A percentile compares a stretch with the other conserved stretches of the same genome.
Conservation (phyloP, 305 asterid species). For the Coffea humblotiana region DNA sequence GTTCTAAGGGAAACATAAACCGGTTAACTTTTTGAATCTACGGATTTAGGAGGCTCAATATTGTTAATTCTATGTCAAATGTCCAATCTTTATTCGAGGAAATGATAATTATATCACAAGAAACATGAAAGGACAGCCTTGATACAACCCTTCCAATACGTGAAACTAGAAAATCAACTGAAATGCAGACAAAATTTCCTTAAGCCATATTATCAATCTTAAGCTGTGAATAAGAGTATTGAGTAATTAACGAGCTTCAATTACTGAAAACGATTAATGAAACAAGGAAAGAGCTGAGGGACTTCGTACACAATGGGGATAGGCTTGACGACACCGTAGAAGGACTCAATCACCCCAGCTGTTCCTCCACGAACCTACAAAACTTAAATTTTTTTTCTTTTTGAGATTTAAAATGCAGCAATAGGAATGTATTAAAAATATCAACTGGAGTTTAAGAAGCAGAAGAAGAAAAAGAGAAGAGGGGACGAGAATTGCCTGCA, state of each 20-base stretch:
- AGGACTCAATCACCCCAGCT: constrained; percentile 77
- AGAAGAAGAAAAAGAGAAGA: neutral
- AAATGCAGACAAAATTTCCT: no score
- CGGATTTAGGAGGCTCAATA: no score
- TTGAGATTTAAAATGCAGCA: neutral
- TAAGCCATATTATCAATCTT: no score
- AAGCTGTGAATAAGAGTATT: no score
- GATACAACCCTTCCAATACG: no score
- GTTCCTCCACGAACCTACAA: constrained; percentile 88
- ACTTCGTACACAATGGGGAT: constrained; percentile 53
- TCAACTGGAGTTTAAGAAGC: neutral
- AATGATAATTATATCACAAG: no score
- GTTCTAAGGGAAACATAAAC: no score
- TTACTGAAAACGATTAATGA: neutral
- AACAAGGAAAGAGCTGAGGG: neutral
- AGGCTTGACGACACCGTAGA: constrained; percentile 84
- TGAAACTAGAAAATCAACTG: no score
- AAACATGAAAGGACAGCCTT: no score
- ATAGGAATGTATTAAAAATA: neutral
- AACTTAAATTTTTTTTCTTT: constrained; percentile 2
- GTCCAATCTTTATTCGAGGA: no score
- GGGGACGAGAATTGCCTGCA: constrained; percentile 49
- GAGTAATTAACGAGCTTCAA: neutral
- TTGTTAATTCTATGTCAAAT: no score
- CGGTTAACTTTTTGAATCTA: no score